A percentile compares a stretch with the other conserved stretches of the same genome.
Evolutionary conservation across 345 rosid species (phyloP).

Genomic region (Populus tremula): DNA sequence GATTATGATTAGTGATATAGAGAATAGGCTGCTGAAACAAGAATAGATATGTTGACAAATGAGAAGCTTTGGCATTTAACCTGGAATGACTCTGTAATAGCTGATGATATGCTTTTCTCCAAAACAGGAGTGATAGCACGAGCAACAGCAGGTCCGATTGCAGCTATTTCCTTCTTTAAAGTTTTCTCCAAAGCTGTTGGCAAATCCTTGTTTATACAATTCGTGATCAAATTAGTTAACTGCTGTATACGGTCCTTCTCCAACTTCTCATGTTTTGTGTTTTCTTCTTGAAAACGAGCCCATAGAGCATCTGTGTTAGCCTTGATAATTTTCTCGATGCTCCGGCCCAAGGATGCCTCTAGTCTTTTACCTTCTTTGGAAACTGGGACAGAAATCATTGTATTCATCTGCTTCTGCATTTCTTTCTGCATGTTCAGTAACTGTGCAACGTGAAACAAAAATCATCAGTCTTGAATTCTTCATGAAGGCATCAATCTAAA

Average conservation of each 20-base stretch:
- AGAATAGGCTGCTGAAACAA: neutral
- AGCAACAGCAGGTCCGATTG: constrained; percentile 24
- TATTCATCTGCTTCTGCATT: constrained; percentile 29
- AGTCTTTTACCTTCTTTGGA: constrained; percentile 31
- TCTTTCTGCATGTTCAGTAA: constrained; percentile 27
- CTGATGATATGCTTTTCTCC: constrained; percentile 27
- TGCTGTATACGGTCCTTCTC: constrained; percentile 21
- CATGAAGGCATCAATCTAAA: neutral
- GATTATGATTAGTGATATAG: neutral
- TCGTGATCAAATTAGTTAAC: constrained; percentile 20
- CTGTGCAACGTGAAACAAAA: constrained; percentile 8
- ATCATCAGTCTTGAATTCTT: neutral
- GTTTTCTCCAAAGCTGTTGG: constrained; percentile 24
- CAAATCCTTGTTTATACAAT: constrained; percentile 26
- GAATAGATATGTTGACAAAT: neutral
- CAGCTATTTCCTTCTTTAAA: constrained; percentile 29
- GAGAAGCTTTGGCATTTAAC: constrained; percentile 7
- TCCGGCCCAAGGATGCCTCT: constrained; percentile 33
- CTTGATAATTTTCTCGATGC: constrained; percentile 23
- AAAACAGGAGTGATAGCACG: constrained; percentile 22
- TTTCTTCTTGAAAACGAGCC: constrained; percentile 32
- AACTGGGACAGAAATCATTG: constrained; percentile 22
- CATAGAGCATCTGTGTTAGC: constrained; percentile 29
- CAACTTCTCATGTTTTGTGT: constrained; percentile 23
- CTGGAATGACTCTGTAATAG: constrained; percentile 37